These are phyloP conservation scores for Monilinia polystroma DNA, from an alignment of 2,329 filamentous ascomycete genomes.

Conservation along the genomic window DNA sequence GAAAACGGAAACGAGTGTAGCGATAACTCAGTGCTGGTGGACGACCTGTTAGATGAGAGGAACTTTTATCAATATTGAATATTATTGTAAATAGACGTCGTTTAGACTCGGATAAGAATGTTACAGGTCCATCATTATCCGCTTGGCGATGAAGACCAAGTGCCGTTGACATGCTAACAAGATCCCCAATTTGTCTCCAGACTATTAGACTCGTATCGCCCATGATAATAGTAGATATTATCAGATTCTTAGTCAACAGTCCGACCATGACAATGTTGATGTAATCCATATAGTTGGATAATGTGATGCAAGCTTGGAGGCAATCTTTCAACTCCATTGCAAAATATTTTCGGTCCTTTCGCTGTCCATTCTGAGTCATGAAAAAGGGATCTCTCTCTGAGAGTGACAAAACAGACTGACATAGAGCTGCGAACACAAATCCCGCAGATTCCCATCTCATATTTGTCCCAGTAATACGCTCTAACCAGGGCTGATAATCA, in stretches of 20 bases:
- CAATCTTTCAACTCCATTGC: conserved; percentile 39
- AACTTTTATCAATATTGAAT: conserved; percentile 51
- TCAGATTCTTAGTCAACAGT: conserved; percentile 41
- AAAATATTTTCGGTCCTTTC: conserved; percentile 34
- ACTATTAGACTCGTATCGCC: conserved; percentile 45
- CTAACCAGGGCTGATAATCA: conserved; percentile 37
- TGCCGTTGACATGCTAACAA: conserved; percentile 39
- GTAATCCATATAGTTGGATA: conserved; percentile 41
- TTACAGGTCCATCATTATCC: conserved; percentile 27
- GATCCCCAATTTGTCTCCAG: conserved; percentile 44
- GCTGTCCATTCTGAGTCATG: conserved; percentile 32
- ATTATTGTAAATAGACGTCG: conserved; percentile 42
- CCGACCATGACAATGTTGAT: conserved; percentile 45
- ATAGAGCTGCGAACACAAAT: conserved; percentile 32
- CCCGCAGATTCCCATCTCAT: conserved; percentile 41
- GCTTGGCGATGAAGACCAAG: conserved; percentile 37
- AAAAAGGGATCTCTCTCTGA: conserved; percentile 35
- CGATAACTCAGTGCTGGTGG: conserved; percentile 54
- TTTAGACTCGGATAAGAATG: conserved; percentile 43
- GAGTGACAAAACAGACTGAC: conserved; percentile 29
- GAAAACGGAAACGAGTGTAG: conserved; percentile 54
- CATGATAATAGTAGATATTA: conserved; percentile 43
- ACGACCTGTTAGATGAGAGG: conserved; percentile 53
- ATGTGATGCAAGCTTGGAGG: conserved; percentile 41
- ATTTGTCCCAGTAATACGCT: conserved; percentile 34